phyloP scores from a whole-genome alignment of 2,329 filamentous ascomycete species.

The Plenodomus tracheiphilus region DNA sequence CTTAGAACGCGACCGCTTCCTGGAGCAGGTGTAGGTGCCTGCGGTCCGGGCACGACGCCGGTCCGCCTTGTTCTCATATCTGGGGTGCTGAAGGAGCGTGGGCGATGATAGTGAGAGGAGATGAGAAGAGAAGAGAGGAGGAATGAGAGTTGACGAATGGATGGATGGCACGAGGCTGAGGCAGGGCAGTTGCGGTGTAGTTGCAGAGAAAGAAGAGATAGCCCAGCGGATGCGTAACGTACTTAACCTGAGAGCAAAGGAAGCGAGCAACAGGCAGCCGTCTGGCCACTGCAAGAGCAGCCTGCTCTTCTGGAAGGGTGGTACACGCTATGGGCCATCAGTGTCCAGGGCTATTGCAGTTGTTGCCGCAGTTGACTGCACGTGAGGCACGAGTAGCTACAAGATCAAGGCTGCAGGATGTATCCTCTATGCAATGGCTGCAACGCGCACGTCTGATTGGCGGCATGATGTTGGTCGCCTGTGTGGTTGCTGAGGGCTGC shows the following conservation, averaged over 20 bases:
- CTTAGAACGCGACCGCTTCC: conserved; percentile 15
- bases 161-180: background rate
- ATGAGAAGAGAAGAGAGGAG: background rate
- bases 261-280: background rate
- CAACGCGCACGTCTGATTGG: background rate
- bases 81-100: background rate
- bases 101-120: background rate
- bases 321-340: background rate
- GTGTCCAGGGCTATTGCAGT: background rate
- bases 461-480: background rate
- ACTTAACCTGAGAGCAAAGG: background rate
- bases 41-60: too few relatives aligned
- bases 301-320: background rate
- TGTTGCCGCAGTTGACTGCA: background rate
- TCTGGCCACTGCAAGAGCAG: background rate
- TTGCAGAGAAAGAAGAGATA: background rate
- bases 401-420: background rate
- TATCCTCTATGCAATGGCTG: background rate
- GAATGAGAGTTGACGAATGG: too few relatives aligned
- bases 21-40: background rate
- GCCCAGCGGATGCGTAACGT: background rate
- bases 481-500: background rate
- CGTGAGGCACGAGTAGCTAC: background rate
- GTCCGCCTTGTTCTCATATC: background rate
- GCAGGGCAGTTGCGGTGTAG: background rate